Evolutionary conservation across 2,329 filamentous ascomycete species (phyloP), one percentile per base, ranked within the genome.

Genomic region (Cytospora piceae): DNA sequence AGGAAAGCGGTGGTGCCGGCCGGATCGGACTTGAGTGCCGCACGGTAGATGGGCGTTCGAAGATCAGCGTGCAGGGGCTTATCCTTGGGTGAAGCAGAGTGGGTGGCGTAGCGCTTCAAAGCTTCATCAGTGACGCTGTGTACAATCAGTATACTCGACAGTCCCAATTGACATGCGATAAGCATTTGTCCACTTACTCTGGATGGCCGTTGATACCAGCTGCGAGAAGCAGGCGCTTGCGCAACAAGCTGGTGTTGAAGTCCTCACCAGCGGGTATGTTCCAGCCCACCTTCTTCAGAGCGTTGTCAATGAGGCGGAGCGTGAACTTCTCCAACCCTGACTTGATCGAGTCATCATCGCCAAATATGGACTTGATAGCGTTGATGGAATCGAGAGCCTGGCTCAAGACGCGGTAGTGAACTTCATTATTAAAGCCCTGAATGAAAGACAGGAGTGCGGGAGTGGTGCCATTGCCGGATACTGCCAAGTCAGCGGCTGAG

Each of bases 321-420:
- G 88, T 87, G 75, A 96, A 97, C 61, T 88, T 88, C 76, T 91
- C 89, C 68, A 99, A 80, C 0, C 88, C 92, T 59, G 85, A 83
- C 72, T 89, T 87, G 68, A 95, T 86, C 59, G 85, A 80, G 63
- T 90, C 85, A 69, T 95, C 90, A 56, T 90, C 89, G 27, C 89
- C 85, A 74, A 98, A 98, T 61, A 96, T 87, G n/a, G 90, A 90
- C 76, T 93, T 92, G 67, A 97, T 85, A 62, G 88, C 89, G 63
- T 81, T 85, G 31, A 98, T 80, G 4, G 91, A 91, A 69, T 90
- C 88, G 9, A 96, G 82, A 37, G 97, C 88, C 75, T 96, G 92
- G 65, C 87, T 88, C 91, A 95, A 96, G 6, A 98, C 94, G 58
- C 97, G 85, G 72, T 93, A 94, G 76, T 94, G 93, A 1, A 85